A percentile compares a stretch with the other conserved stretches of the same genome.
Conservation (phyloP, 768 basidiomycete species). For the Cyclocybe aegerita region DNA sequence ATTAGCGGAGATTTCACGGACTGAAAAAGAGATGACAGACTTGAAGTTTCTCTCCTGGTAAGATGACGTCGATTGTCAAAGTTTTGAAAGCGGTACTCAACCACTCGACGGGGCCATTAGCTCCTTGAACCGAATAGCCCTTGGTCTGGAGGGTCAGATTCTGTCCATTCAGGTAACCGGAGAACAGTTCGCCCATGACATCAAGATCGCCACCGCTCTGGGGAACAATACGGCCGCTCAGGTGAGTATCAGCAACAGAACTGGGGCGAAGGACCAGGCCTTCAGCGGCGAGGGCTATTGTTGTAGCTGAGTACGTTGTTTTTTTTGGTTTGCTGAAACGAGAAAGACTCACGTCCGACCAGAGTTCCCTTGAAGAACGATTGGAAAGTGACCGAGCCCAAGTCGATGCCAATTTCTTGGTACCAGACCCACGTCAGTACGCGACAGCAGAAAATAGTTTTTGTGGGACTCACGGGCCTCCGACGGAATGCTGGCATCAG, state of each 20-base stretch:
- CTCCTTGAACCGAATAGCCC: constrained; percentile 61
- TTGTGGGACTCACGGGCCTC: constrained; percentile 51
- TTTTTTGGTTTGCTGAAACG: background rate
- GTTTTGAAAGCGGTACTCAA: constrained; percentile 71
- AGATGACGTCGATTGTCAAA: constrained; percentile 55
- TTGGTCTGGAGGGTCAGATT: constrained; percentile 60
- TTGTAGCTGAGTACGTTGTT: constrained; percentile 3
- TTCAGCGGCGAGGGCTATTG: constrained; percentile 49
- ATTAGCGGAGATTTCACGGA: constrained; percentile 3
- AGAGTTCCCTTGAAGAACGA: constrained; percentile 54
- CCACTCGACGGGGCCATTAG: constrained; percentile 55
- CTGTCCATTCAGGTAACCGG: constrained; percentile 59
- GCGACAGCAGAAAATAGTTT: background rate
- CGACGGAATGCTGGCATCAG: constrained; percentile 65
- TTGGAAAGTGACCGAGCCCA: constrained; percentile 65
- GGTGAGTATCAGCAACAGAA: constrained; percentile 46
- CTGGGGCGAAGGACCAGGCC: constrained; percentile 51
- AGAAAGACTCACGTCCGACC: constrained; percentile 56
- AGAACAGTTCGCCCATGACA: constrained; percentile 62
- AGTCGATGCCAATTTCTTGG: constrained; percentile 65
- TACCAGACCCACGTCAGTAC: constrained; percentile 15
- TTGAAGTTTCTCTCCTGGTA: constrained; percentile 60
- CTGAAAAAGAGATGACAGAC: constrained; percentile 21
- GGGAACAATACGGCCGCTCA: constrained; percentile 64
- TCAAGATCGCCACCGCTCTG: constrained; percentile 55